Conservation (phyloP, 1,139 yeast genomes). For the Hansenula lynferdii region DNA sequence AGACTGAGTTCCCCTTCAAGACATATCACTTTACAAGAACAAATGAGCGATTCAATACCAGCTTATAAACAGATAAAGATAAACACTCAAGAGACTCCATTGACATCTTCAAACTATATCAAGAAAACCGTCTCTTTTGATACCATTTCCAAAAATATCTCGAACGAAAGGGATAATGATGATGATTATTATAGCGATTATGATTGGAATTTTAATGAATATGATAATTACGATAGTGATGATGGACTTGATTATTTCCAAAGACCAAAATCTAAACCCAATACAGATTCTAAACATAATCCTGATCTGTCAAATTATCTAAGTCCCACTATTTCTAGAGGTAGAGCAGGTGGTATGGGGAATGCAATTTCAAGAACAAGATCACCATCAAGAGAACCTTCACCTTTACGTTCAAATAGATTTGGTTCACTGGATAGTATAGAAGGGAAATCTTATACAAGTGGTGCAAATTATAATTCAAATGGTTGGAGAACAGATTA, state of each 20-base stretch:
- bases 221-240: background rate
- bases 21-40: background rate
- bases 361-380: background rate
- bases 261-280: background rate
- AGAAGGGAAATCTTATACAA: constrained; percentile 34
- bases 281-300: background rate
- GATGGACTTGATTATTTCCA: background rate
- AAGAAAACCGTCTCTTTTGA: constrained; percentile 36
- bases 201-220: constrained; percentile 3
- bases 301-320: background rate
- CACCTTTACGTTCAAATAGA: constrained; percentile 27
- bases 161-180: constrained; percentile 20
- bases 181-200: constrained; percentile 18
- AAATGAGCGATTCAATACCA: constrained; percentile 2
- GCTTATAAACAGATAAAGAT: constrained; percentile 6
- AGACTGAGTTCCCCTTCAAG: constrained; percentile 3
- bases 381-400: constrained; percentile 8
- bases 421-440: constrained; percentile 46
- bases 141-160: constrained; percentile 34
- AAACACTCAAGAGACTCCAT: background rate
- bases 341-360: background rate
- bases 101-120: background rate
- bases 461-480: constrained; percentile 6
- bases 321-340: background rate
- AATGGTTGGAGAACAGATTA: constrained; percentile 15